These are phyloP conservation scores for Aspergillus homomorphus DNA, from an alignment of 495 filamentous ascomycete species.

Conservation along the genomic window DNA sequence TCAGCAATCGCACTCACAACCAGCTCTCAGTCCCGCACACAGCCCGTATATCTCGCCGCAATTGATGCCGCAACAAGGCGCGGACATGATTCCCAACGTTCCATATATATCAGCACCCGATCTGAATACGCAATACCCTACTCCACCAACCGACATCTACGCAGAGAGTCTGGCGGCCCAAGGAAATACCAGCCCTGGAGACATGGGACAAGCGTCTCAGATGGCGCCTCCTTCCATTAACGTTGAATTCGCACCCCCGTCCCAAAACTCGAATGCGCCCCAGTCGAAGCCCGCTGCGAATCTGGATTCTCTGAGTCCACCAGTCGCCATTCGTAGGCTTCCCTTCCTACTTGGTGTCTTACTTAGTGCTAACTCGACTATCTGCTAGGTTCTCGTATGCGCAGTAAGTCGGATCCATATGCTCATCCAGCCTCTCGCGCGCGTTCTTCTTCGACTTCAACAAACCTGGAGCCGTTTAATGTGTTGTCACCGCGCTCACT, in stretches of 20 bases:
- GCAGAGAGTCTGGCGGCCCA: conserved; percentile 32
- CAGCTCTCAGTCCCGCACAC: conserved; percentile 70
- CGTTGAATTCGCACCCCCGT: conserved; percentile 89
- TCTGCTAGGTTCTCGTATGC: conserved; percentile 53
- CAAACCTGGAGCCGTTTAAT: conserved; percentile 44
- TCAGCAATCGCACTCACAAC: conserved; percentile 52
- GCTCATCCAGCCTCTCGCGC: conserved; percentile 42
- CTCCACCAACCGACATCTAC: conserved; percentile 54
- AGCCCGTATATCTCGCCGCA: conserved; percentile 85
- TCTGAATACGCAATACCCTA: conserved; percentile 47
- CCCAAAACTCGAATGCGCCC: conserved; percentile 67
- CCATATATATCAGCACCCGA: conserved; percentile 50
- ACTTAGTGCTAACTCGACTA: conserved; percentile 15
- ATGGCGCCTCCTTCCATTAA: conserved; percentile 88
- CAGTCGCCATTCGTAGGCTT: conserved; percentile 72
- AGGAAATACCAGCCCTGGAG: conserved; percentile 38
- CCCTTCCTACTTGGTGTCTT: background rate
- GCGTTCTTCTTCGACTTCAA: conserved; percentile 41
- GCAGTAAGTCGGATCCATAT: conserved; percentile 74
- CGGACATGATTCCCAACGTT: conserved; percentile 46
- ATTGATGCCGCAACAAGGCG: conserved; percentile 68
- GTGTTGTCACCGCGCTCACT: conserved; percentile 58
- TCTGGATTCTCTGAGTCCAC: conserved; percentile 66
- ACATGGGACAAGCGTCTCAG: conserved; percentile 67
- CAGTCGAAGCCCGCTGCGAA: conserved; percentile 61